phyloP scores from a whole-genome alignment of 192 early-diverging fungal genomes.

The Backusella tarrabulga region DNA sequence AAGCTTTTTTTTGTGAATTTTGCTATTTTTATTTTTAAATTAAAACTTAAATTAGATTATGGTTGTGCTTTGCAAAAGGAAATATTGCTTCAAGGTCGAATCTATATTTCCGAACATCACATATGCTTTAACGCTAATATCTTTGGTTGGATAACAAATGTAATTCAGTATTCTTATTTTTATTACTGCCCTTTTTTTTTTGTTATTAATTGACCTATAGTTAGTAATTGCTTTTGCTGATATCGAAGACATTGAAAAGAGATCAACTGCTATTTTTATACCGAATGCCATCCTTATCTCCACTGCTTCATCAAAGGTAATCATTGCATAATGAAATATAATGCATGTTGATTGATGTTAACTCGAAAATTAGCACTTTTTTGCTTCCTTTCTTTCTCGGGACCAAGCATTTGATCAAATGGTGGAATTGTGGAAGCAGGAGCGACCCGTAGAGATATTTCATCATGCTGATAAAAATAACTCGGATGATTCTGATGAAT shows the following conservation, averaged over 20 bases:
- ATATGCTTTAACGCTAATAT: slow-evolving; percentile 87
- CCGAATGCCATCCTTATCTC: slow-evolving; percentile 88
- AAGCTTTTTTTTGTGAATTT: slow-evolving; percentile 5
- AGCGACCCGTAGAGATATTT: slow-evolving; percentile 10
- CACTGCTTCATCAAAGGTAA: slow-evolving; percentile 58
- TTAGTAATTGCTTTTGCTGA: slow-evolving; percentile 75
- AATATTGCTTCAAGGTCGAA: slow-evolving; percentile 80
- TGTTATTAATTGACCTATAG: slow-evolving; percentile 13
- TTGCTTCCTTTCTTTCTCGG: slow-evolving; percentile 85
- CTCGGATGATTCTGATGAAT: not conserved
- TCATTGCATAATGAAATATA: not conserved
- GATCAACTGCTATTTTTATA: slow-evolving; percentile 81
- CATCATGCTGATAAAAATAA: not conserved
- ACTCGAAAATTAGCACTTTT: slow-evolving; percentile 54
- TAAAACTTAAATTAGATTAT: slow-evolving; percentile 54
- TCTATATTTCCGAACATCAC: slow-evolving; percentile 79
- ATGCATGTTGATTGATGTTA: not conserved
- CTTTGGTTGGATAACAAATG: slow-evolving; percentile 85
- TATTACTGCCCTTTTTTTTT: not conserved
- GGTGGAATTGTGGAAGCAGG: slow-evolving; percentile 59
- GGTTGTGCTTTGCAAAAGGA: slow-evolving; percentile 88
- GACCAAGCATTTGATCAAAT: slow-evolving; percentile 75
- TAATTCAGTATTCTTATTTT: slow-evolving; percentile 26
- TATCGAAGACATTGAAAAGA: slow-evolving; percentile 79
- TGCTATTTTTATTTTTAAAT: not conserved